These are phyloP conservation scores for Aspergillus melleus DNA, from an alignment of 2,329 filamentous ascomycete genomes.

Conservation along the genomic window DNA sequence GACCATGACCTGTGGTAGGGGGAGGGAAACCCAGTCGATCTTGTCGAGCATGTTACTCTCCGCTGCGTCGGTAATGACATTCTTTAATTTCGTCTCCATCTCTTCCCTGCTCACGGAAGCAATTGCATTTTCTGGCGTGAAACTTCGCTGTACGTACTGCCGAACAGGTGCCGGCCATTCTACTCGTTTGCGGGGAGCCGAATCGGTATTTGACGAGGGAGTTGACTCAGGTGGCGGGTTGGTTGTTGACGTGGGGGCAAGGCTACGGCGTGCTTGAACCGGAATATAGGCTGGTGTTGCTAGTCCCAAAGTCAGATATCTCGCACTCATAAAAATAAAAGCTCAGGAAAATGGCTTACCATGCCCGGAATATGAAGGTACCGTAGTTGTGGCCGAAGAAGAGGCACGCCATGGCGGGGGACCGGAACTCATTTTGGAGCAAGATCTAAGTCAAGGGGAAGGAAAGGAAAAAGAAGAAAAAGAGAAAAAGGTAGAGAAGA, in stretches of 20 bases:
- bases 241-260: constrained; percentile 44
- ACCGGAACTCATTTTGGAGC: constrained; percentile 38
- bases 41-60: constrained; percentile 69
- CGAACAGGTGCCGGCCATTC: constrained; percentile 83
- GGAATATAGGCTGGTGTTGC: constrained; percentile 59
- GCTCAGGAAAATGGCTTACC: constrained; percentile 27
- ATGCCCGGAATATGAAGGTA: constrained; percentile 30
- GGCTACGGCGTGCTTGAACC: constrained; percentile 63
- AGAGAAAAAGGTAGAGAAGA: constrained; percentile 14
- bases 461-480: constrained; percentile 15
- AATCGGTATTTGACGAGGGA: constrained; percentile 36
- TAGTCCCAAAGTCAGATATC: constrained; percentile 21
- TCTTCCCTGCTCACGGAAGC: constrained; percentile 64
- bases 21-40: constrained; percentile 80
- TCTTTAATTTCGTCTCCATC: constrained; percentile 81
- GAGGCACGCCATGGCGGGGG: constrained; percentile 41
- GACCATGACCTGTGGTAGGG: constrained; percentile 82
- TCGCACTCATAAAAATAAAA: background rate
- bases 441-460: constrained; percentile 16
- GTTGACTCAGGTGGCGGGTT: constrained; percentile 18
- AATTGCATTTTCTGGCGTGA: constrained; percentile 71
- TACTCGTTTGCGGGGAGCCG: constrained; percentile 54
- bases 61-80: constrained; percentile 79
- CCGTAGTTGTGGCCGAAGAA: constrained; percentile 29
- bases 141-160: constrained; percentile 84